Evolutionary conservation across 192 early-diverging fungal genomes (phyloP), one percentile per base, ranked within the genome.

Genomic region (Coemansia sp.): DNA sequence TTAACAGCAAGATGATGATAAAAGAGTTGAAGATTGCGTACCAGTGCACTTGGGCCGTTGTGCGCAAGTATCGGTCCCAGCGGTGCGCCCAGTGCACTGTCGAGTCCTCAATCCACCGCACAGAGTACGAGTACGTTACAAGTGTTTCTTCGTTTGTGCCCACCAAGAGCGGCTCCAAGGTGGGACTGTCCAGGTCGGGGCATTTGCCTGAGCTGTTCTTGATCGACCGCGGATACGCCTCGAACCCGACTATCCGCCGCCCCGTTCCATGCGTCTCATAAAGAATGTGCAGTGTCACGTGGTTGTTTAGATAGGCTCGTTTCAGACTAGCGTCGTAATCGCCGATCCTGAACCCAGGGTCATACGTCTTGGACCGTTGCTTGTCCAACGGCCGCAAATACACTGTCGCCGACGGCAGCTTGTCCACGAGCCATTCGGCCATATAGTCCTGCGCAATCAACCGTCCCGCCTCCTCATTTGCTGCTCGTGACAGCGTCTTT

Each of bases 11-110:
- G 26, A 83, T 78, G 26, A 91, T 85, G 8, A 92, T 69, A 0
- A 85, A 64, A 22, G 87, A 87, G 71, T 92, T 92, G 69, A 90
- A 68, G 37, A 88, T 88, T 3, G 89, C 81, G 65, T 85, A 89
- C 85, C 85, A 86, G 62, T 90, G 88, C 27, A 87, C 78, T 6
- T 84, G 74, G 32, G 81, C 54, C 38, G 86, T 73, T 20, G 66
- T 55, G 23, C 82, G 35, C 27, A 92, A 66, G 49, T 88, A 92
- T 5, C 81, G 68, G 53, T 86, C 88, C 90, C 90, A 92, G 24
- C 85, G 84, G 50, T 79, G 80, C 59, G 59, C 59, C 85, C 86
- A 88, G 4, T 65, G 69, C 7, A 84, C 66, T 4, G 48, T 61
- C 9, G 47, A 23, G 51, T 85, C 87, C 53, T 91, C 82, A 51